Conservation (phyloP, 306 rosid genomes). For the Bauhinia variegata region DNA sequence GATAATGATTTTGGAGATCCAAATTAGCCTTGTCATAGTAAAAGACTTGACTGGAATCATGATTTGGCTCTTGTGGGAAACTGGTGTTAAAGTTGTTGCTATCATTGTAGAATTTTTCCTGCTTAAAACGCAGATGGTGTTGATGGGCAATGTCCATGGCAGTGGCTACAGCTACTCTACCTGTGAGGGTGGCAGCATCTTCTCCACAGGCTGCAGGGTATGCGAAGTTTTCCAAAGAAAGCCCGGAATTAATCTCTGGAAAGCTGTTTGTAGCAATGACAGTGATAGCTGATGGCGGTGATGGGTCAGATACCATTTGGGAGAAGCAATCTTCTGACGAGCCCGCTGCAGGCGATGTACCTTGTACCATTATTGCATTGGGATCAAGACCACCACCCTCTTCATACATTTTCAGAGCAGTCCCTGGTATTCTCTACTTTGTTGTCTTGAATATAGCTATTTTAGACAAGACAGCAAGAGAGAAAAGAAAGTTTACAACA, state of each 20-base stretch:
- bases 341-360: background rate
- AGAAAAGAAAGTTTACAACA: background rate
- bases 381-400: conserved; percentile 35
- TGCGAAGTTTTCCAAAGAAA: conserved; percentile 27
- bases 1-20: conserved; percentile 22
- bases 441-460: background rate
- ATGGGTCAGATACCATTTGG: conserved; percentile 23
- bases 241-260: conserved; percentile 32
- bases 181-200: conserved; percentile 14
- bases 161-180: conserved; percentile 14
- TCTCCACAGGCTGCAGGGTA: conserved; percentile 27
- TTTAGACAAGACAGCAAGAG: background rate
- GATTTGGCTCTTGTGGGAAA: conserved; percentile 31
- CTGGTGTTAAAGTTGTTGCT: conserved; percentile 9
- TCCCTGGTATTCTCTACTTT: background rate
- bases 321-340: conserved; percentile 35
- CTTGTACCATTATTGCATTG: conserved; percentile 19
- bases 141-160: conserved; percentile 46
- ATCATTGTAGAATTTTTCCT: conserved; percentile 34
- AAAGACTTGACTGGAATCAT: conserved; percentile 21
- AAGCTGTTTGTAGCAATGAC: conserved; percentile 15
- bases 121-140: conserved; percentile 34
- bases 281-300: conserved; percentile 1
- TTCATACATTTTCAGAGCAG: conserved; percentile 35
- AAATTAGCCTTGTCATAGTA: conserved; percentile 17